Percentiles rank a stretch among this genome's conserved stretches.
Evolutionary conservation across 2,329 filamentous ascomycete genomes (phyloP).

Genomic region (Plenodomus biglobosus): DNA sequence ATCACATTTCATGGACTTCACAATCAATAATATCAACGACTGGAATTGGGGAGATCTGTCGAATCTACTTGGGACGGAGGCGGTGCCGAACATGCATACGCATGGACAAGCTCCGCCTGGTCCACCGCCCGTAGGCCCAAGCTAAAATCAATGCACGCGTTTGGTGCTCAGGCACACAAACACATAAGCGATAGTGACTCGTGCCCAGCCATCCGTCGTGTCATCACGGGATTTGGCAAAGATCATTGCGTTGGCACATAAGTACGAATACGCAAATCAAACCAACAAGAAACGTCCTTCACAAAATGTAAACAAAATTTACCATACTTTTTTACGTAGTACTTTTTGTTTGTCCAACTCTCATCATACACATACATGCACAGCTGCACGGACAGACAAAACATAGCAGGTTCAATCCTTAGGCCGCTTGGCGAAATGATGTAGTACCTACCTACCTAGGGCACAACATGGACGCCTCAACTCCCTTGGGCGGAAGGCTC

Average conservation of each 20-base stretch:
- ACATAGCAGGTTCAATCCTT: no score
- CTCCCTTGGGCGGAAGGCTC: neutral
- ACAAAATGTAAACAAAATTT: neutral
- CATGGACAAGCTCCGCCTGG: constrained; percentile 9
- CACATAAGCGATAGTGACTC: neutral
- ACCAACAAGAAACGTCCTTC: neutral
- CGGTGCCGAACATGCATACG: constrained; percentile 10
- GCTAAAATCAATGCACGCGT: neutral
- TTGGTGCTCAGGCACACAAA: no score
- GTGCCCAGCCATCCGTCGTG: neutral
- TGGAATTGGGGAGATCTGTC: constrained; percentile 42
- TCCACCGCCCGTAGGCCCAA: constrained; percentile 3
- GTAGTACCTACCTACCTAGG: neutral
- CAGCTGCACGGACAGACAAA: no score
- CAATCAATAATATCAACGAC: constrained; percentile 39
- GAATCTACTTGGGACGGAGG: constrained; percentile 27
- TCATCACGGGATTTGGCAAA: neutral
- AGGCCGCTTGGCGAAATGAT: neutral
- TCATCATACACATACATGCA: no score
- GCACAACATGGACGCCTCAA: no score
- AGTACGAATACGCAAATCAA: neutral
- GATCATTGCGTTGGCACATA: neutral
- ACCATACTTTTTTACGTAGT: neutral
- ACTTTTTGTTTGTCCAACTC: no score
- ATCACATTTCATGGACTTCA: constrained; percentile 43